Evolutionary conservation across 805 yeast species (phyloP), one percentile per base, ranked within the genome.

Genomic region (Schwanniomyces yamadae): DNA sequence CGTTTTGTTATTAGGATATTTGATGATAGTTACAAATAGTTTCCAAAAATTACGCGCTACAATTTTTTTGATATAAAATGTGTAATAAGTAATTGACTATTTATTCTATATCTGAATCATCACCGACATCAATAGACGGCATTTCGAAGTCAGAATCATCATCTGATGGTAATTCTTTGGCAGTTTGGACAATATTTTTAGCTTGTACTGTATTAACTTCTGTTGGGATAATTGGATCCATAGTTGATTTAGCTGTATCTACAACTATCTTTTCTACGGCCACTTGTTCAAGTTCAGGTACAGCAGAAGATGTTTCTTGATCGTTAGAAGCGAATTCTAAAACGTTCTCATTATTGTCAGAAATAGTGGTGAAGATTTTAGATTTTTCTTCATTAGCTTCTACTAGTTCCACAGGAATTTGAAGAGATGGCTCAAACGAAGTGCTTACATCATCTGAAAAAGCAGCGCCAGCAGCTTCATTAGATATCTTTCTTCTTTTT

Each of bases 111-210:
- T 67, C 72, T 1, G 69, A 63, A 17, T 71, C 76, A 33, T 67
- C 75, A 23, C 58, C 75, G 31, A 70, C 52, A 28, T 65, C 71
- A 6, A 69, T 42, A 7, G 48, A 67, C 5, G 82, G 82, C 36
- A 76, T 72, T 41, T 75, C 81, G 30, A 75, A 70, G 43, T 76
- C 80, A 13, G 73, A 65, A 12, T 56, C 64, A 18, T 54, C 64
- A 29, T 21, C 24, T 6, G 32, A 29, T 7, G 3, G n/a, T n/a
- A n/a, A n/a, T n/a, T n/a, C n/a, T n/a, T n/a, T n/a, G n/a, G n/a
- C n/a, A n/a, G n/a, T 22, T 22, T 11, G 24, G 11, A 11, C 9
- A 22, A 22, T 22, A 22, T 11, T 11, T n/a, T n/a, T n/a, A n/a
- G n/a, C n/a, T n/a, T n/a, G n/a, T n/a, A n/a, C n/a, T n/a, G n/a